Evolutionary conservation across 176 grass and related monocot genomes (phyloP).

Genomic region (Zea luxurians): DNA sequence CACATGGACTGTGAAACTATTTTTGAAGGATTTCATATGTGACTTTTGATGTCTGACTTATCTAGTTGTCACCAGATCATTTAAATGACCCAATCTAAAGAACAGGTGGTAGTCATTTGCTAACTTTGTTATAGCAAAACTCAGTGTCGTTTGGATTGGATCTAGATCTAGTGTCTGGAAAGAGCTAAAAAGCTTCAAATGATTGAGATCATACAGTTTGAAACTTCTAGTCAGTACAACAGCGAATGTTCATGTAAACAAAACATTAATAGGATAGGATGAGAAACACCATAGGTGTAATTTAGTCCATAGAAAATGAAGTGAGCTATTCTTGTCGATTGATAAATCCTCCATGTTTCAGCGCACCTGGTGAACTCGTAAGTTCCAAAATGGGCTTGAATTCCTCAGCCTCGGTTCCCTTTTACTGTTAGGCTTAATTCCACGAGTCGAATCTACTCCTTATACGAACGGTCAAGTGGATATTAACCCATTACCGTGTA

Average conservation of each 20-base stretch:
- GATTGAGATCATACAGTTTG: neutral
- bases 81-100: neutral
- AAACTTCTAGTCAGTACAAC: neutral
- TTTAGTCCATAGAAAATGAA: neutral
- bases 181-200: neutral
- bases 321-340: neutral
- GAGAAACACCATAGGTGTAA: neutral
- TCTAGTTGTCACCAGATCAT: neutral
- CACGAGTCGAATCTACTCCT: conserved; percentile 5
- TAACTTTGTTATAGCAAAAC: too few species aligned
- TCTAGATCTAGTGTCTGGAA: neutral
- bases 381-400: neutral
- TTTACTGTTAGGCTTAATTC: conserved; percentile 1
- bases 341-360: neutral
- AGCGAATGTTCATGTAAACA: neutral
- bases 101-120: neutral
- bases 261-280: neutral
- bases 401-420: neutral
- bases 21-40: neutral
- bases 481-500: neutral
- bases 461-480: neutral
- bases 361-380: neutral
- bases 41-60: neutral
- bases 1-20: neutral
- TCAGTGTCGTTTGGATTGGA: neutral